Base-by-base conservation (phyloP, 352 stramenopile genomes). In the Phytophthora gonapodyides region DNA sequence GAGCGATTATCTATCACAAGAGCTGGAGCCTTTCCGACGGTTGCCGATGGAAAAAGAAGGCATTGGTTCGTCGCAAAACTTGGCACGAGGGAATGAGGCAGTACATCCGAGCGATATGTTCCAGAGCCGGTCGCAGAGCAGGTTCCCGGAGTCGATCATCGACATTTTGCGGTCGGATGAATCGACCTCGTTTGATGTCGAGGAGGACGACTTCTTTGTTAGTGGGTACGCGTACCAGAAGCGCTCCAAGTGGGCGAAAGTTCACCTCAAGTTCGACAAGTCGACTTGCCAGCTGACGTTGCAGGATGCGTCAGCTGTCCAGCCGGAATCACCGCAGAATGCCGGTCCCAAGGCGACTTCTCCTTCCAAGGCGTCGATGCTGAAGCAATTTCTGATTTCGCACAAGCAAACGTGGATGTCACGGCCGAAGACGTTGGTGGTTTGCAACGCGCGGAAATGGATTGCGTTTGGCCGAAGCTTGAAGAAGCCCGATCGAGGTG, bases 221-320 rank as follows among this genome's bases (percentile, higher is more conserved):
- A 71, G 67, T n/a, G 81, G 84, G 0, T 88, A 75, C 42, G 84
- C 71, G 17, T 93, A 91, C 48, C 84, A 93, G 52, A 91, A 93
- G 57, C 67, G 73, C 6, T 75, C 82, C 0, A 87, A 91, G 47
- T 93, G 84, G 84, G 76, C 76, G 1, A 90, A 90, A 35, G 82
- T 91, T 21, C 69, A 80, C 8, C 56, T 93, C 7, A 87, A 75
- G 30, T 87, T 93, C 31, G 79, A 93, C 35, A 89, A 91, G 47
- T 44, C 69, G 3, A 89, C 75, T 9, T 91, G 81, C 31, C 48
- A 84, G 53, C 57, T 87, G 8, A 69, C 61, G 19, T 37, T 87
- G 15, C 67, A 88, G 35, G 76, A 88, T 17, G 67, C 71, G 3
- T 38, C 71, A 24, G 42, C 41, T 40, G 36, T 30, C 10, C 10